phyloP scores from a whole-genome alignment of 1,284 basidiomycete genomes.

The Singerocomus inundabilis region DNA sequence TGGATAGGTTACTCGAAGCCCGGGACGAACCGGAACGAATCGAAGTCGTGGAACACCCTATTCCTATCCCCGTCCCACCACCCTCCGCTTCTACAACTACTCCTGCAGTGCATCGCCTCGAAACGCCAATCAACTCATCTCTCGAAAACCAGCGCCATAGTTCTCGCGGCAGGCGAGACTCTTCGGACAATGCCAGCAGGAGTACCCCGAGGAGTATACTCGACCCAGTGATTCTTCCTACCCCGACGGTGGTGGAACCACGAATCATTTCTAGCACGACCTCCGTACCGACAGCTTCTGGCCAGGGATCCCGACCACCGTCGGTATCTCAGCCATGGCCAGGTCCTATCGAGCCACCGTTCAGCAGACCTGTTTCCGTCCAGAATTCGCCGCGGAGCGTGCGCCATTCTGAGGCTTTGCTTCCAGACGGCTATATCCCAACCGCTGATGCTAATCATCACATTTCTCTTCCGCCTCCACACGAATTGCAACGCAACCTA shows the following conservation, averaged over 20 bases:
- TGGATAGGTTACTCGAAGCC: conserved; percentile 29
- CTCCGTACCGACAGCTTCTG: conserved; percentile 12
- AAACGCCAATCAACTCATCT: conserved; percentile 20
- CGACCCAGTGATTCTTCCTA: conserved; percentile 14
- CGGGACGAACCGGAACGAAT: conserved; percentile 25
- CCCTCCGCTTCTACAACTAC: conserved; percentile 14
- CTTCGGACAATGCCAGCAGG: conserved; percentile 15
- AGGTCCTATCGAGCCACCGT: conserved; percentile 10
- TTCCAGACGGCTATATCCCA: conserved; percentile 31
- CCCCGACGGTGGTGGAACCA: conserved; percentile 5
- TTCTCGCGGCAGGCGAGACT: conserved; percentile 22
- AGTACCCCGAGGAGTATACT: conserved; percentile 11
- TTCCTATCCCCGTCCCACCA: conserved; percentile 22
- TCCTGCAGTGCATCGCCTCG: conserved; percentile 29
- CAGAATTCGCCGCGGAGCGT: conserved; percentile 20
- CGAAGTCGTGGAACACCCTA: conserved; percentile 16
- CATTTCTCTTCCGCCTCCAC: conserved; percentile 33
- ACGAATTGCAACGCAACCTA: conserved; percentile 26
- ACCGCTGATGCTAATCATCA: conserved; percentile 18
- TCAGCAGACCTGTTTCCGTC: conserved; percentile 16
- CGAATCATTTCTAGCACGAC: conserved; percentile 12
- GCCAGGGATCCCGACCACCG: conserved; percentile 19
- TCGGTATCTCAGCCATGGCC: conserved; percentile 23
- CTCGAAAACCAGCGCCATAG: conserved; percentile 17
- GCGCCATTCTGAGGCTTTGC: conserved; percentile 17